phyloP scores from a whole-genome alignment of 805 yeast species.

The Wickerhamiella kurtzmanii region DNA sequence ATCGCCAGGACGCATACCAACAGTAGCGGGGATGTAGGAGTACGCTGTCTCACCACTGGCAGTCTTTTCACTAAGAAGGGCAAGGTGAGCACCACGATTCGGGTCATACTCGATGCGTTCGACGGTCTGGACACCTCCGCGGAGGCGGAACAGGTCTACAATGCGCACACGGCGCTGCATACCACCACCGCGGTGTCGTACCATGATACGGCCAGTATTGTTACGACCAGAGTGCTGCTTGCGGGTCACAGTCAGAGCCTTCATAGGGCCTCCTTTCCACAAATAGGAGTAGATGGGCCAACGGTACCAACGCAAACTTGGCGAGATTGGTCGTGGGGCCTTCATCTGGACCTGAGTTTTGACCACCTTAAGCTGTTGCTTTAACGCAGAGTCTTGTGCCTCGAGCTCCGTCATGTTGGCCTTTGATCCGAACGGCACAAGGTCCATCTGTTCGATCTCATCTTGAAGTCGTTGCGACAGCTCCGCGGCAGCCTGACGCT shows the following conservation, averaged over 20 bases:
- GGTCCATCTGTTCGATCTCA: conserved; percentile 24
- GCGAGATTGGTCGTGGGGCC: conserved; percentile 66
- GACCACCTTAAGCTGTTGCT: conserved; percentile 59
- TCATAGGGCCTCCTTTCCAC: conserved; percentile 72
- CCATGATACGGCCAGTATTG: conserved; percentile 73
- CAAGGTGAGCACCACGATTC: conserved; percentile 84
- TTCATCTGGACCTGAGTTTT: conserved; percentile 60
- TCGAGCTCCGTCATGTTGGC: conserved; percentile 57
- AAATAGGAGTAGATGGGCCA: conserved; percentile 78
- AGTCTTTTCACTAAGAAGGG: conserved; percentile 40
- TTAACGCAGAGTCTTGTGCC: conserved; percentile 57
- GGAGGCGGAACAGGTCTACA: conserved; percentile 58
- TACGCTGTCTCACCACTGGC: conserved; percentile 39
- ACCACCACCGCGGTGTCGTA: conserved; percentile 96
- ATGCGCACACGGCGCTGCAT: conserved; percentile 77
- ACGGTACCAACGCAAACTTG: conserved; percentile 79
- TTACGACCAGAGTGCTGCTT: conserved; percentile 79
- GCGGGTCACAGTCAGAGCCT: conserved; percentile 58
- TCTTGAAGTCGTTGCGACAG: conserved; percentile 13
- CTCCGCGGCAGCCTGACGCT: conserved; percentile 8
- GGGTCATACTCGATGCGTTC: conserved; percentile 92
- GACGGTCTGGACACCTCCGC: conserved; percentile 63
- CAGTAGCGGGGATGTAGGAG: conserved; percentile 78
- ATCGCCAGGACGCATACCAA: conserved; percentile 89
- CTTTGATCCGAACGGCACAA: conserved; percentile 24